Evolutionary conservation across 2,329 filamentous ascomycete species (phyloP), one percentile per base, ranked within the genome.

Genomic region (Aschersonia sp.): DNA sequence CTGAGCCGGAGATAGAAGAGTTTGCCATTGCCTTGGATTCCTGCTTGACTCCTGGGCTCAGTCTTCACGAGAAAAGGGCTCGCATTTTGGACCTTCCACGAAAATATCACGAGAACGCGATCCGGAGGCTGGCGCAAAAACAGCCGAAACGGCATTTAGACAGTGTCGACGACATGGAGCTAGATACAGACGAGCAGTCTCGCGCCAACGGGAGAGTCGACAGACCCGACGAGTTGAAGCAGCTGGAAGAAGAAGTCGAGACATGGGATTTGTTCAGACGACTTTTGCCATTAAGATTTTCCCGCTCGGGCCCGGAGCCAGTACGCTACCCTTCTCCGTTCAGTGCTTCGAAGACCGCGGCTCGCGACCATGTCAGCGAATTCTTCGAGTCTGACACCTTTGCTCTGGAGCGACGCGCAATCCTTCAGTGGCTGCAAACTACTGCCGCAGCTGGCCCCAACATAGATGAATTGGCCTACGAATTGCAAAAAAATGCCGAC

Each of bases 261-360:
- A 92, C 89, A 0, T 98, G 92, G 92, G 82, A 94, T 59, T 72
- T 97, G 31, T 69, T 97, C 50, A 76, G 80, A 45, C 77, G 85
- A 40, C 71, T 94, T 51, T 74, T 95, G 46, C 80, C 83, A 9
- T 64, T 87, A 53, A 77, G 85, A 56, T 82, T 87, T 59, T 68
- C 72, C 38, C 52, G 59, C 12, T 52, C 55, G 30, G 53, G 51
- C 30, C 31, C 49, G 12, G 50, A 51, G 30, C 57, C 50, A 64
- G 68, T 48, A 54, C 62, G 54, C 60, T 61, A 47, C 53, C 58
- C 64, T 48, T 47, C 50, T 4, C 61, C 56, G 31, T 57, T 52
- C 48, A 57, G 48, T 49, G 51, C 56, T 51, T 58, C 54, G 48
- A 62, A 54, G 53, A 58, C 46, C 47, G 59, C 50, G 58, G 65